Evolutionary conservation across 2,329 filamentous ascomycete species (phyloP), one percentile per base, ranked within the genome.

Genomic region (Botrytis byssoidea): DNA sequence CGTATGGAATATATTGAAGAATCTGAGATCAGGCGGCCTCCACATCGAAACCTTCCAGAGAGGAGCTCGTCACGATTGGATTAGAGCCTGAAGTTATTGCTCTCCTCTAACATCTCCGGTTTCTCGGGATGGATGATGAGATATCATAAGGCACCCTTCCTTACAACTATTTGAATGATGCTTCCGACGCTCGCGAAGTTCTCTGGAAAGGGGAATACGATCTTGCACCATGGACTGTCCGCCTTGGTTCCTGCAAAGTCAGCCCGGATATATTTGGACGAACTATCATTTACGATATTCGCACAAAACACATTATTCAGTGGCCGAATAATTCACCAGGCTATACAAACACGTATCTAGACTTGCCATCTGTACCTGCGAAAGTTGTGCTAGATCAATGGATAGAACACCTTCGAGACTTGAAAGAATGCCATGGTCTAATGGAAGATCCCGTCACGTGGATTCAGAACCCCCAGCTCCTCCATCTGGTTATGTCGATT

Each of bases 81-180:
- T 70, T 63, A 14, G 68, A 63, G 68, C 35, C 68, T 29, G 63
- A 66, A 66, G 63, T 48, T 35, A 66, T 66, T 66, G 63, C 63
- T 66, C 63, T 66, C 25, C 25, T 35, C 63, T 25, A 42, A 66
- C 25, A 66, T 35, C 63, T 66, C 35, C 63, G n/a, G 18, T 66
- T 66, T 66, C 63, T 48, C 40, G 63, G 35, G 16, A 46, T 35
- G 32, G 9, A 29, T 66, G 37, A 66, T 46, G 63, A 66, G 29
- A 66, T 48, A 32, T 66, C 63, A 66, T 35, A 48, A 48, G 63
- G 63, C 18, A 66, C n/a, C n/a, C 40, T 46, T 66, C 25, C 40
- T 46, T 46, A 66, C 40, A 48, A 46, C n/a, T 35, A 66, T 48
- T 46, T 48, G 25, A 32, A 48, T 46, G 63, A 46, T 48, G 63